A percentile compares a stretch with the other conserved stretches of the same genome.
These are phyloP conservation scores for Cornus suecica DNA, from an alignment of 148 eudicot genomes.

Conservation along the genomic window DNA sequence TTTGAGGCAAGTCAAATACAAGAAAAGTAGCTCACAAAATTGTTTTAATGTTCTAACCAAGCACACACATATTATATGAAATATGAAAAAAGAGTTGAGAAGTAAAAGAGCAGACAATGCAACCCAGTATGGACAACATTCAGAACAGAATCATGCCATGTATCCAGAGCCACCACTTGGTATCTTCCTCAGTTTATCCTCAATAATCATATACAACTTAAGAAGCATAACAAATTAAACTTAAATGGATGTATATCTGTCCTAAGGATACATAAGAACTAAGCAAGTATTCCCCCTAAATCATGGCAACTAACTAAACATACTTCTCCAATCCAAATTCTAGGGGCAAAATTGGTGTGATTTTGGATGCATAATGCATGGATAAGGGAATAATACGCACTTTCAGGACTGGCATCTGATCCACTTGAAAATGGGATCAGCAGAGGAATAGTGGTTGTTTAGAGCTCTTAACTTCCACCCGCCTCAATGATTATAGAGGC, in stretches of 20 bases:
- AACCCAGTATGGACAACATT: background rate
- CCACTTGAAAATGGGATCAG: background rate
- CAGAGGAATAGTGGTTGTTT: background rate
- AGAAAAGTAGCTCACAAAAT: background rate
- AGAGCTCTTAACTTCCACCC: background rate
- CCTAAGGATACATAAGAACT: background rate
- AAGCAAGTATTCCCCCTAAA: background rate
- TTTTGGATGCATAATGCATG: background rate
- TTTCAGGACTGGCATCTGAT: background rate
- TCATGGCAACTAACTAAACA: background rate
- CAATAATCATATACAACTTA: background rate
- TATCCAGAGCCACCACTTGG: background rate
- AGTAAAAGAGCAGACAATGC: background rate
- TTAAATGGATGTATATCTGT: background rate
- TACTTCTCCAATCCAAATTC: background rate
- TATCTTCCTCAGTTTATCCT: background rate
- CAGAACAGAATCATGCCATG: background rate
- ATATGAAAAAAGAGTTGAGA: background rate
- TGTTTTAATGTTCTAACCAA: background rate
- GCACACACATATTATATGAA: too few relatives aligned
- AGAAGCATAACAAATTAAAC: background rate
- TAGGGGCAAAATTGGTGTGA: background rate
- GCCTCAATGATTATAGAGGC: background rate
- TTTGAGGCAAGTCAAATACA: conserved; percentile 1
- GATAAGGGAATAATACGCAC: background rate